Base-by-base conservation (phyloP, 2,329 filamentous ascomycete species). In the Tricladium varicosporioides region DNA sequence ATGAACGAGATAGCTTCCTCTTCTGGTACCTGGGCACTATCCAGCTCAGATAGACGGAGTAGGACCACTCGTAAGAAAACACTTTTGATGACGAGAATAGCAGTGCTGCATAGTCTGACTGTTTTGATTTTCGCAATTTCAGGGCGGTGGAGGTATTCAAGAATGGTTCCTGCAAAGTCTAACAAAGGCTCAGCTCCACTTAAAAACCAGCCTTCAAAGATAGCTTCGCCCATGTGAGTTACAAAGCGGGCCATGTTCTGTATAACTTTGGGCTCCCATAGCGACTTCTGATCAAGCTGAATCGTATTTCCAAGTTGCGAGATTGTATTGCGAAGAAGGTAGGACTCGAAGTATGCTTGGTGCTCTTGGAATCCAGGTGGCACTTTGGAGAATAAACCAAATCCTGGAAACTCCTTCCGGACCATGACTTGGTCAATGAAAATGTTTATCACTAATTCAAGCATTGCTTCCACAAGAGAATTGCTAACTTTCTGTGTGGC, bases 151-250 rank as follows among this genome's bases (percentile, higher is more conserved):
- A 99, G 78, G 67, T 96, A 93, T 70, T 99, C 94, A 5, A 99
- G 74, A 5, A 97, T 74, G 53, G 87, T 86, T 1, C 93, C 94
- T 2, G 87, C 83, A 66, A 97, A 95, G 66, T 97, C 92, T 32
- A 97, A 80, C 64, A 94, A 82, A 3, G 85, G 80, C 65, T 92
- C 89, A 1, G 90, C 90, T 1, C 93, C 93, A 63, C 94, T 88
- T 61, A 97, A 83, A 68, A 97, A 97, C 91, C 92, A 97, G 14
- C 94, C 94, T 73, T 97, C 94, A 63, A 94, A 97, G 11, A 96
- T 87, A 5, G 91, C 90, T 71, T 99, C 94, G 0, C 88, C 84
- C 70, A 97, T 82, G 68, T 97, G 91, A 2, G 83, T 77, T 32
- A 87, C 85, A 61, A 97, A 88, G 11, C 92, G 84, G 0, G 89